Conservation (phyloP, 768 basidiomycete genomes). For the Macrocybe gigantea region DNA sequence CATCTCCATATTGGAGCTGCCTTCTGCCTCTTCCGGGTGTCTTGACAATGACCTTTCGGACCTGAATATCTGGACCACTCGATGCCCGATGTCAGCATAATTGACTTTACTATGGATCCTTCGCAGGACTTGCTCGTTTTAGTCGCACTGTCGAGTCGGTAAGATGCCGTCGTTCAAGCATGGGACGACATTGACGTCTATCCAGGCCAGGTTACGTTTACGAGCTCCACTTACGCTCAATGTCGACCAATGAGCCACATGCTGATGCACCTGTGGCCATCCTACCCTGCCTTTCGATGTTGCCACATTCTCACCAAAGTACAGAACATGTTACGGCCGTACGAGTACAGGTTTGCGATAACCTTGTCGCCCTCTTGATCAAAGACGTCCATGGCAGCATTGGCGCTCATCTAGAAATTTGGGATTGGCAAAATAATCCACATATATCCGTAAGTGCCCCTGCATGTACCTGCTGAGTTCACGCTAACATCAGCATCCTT, state of each 20-base stretch:
- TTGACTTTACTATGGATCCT: constrained; percentile 56
- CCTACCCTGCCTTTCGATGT: constrained; percentile 32
- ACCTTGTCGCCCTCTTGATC: constrained; percentile 42
- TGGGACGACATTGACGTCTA: not conserved
- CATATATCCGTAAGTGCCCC: constrained; percentile 31
- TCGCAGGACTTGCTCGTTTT: constrained; percentile 49
- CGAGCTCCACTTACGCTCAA: constrained; percentile 44
- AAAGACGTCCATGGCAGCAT: constrained; percentile 36
- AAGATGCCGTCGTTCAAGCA: not conserved
- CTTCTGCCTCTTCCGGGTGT: constrained; percentile 21
- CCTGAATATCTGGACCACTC: constrained; percentile 37
- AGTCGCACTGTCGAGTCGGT: constrained; percentile 21
- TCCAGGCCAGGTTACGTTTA: constrained; percentile 36
- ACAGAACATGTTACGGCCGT: constrained; percentile 34
- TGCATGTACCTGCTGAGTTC: not conserved
- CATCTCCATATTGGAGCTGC: constrained; percentile 48
- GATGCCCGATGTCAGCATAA: constrained; percentile 35
- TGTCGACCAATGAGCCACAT: constrained; percentile 47
- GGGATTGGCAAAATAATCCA: constrained; percentile 41
- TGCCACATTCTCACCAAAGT: constrained; percentile 17
- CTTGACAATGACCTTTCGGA: constrained; percentile 15
- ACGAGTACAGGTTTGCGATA: constrained; percentile 39
- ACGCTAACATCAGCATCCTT: not conserved
- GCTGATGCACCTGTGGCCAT: constrained; percentile 32
- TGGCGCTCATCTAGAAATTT: constrained; percentile 43